phyloP scores from a whole-genome alignment of 331 rosid genomes.

The Pyrus hybrid region DNA sequence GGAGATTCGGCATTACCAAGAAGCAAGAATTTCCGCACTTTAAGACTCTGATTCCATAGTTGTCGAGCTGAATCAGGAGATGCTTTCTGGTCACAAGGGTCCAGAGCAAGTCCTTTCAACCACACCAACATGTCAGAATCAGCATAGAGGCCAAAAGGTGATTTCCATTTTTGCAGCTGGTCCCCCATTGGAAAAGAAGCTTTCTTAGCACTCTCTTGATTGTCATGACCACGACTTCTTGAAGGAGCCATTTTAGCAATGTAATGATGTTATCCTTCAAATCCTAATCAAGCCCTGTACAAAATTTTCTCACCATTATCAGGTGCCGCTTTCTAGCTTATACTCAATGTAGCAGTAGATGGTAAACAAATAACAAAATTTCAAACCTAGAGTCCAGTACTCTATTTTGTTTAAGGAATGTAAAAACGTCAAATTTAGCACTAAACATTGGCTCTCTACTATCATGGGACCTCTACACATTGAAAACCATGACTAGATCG shows the following conservation, averaged over 20 bases:
- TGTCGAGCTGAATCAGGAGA: neutral
- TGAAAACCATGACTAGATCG: neutral
- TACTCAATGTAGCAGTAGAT: neutral
- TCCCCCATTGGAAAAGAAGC: neutral
- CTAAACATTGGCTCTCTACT: neutral
- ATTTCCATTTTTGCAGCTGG: neutral
- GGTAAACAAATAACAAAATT: neutral
- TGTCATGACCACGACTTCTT: neutral
- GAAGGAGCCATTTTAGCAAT: neutral
- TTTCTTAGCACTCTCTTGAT: neutral
- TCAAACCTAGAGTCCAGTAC: neutral
- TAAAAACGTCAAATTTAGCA: neutral
- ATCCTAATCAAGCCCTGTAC: neutral
- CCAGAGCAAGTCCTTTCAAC: conserved; percentile 15
- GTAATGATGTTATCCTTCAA: neutral
- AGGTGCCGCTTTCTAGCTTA: neutral
- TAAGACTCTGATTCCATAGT: conserved; percentile 6
- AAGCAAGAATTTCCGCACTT: neutral
- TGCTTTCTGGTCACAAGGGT: neutral
- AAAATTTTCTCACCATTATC: neutral
- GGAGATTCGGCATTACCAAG: neutral
- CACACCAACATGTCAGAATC: conserved; percentile 2
- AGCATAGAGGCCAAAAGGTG: neutral
- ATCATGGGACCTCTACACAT: neutral
- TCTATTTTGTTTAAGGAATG: neutral